Evolutionary conservation across 2,329 filamentous ascomycete genomes (phyloP).

Genomic region (Calonectria leucothoes): DNA sequence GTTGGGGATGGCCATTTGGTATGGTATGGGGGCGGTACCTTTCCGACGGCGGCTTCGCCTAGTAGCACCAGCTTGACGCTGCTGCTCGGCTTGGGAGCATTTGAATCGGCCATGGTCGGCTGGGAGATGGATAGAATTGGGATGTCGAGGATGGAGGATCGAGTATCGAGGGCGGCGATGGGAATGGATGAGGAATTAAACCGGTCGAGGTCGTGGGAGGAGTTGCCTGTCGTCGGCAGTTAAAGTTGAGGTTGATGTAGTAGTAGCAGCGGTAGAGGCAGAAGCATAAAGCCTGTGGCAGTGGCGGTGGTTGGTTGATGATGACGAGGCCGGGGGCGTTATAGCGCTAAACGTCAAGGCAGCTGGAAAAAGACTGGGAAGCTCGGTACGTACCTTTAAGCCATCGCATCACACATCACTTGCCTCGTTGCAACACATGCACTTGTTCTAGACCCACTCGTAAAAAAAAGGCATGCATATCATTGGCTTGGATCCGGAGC

Average conservation of each 20-base stretch:
- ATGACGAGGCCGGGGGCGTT: conserved; percentile 42
- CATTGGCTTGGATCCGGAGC: conserved; percentile 19
- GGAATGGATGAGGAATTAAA: neutral
- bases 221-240: conserved; percentile 29
- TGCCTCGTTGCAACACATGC: conserved; percentile 4
- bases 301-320: conserved; percentile 41
- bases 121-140: conserved; percentile 21
- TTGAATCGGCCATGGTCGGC: conserved; percentile 57
- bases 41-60: conserved; percentile 97
- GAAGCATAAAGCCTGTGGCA: conserved; percentile 26
- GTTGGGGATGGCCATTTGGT: neutral
- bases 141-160: neutral
- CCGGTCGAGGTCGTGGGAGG: conserved; percentile 30
- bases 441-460: conserved; percentile 3
- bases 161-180: conserved; percentile 10
- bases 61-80: conserved; percentile 99
- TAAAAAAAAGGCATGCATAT: neutral
- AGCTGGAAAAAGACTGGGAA: conserved; percentile 27
- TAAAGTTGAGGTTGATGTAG: conserved; percentile 25
- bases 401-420: conserved; percentile 1
- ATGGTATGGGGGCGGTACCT: conserved; percentile 68
- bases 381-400: conserved; percentile 17
- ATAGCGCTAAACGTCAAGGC: conserved; percentile 25
- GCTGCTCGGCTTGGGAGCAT: conserved; percentile 93
- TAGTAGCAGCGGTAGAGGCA: conserved; percentile 24